phyloP scores from a whole-genome alignment of 1,284 basidiomycete species.

The Anthracocystis setariae region DNA sequence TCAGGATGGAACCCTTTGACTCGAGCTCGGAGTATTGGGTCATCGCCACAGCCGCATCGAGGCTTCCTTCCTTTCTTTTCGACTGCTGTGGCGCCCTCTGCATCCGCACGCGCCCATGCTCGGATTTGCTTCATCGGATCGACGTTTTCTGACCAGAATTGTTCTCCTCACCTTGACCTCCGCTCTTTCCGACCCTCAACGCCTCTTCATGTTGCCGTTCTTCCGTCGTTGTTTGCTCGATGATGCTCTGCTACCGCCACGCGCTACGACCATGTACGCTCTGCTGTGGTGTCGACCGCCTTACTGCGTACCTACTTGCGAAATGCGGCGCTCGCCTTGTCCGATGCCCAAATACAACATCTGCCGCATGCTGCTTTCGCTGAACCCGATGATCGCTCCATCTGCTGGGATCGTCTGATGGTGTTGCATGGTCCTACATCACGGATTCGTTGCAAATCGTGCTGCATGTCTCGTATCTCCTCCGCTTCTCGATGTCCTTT shows the following conservation, averaged over 20 bases:
- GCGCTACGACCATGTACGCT: neutral
- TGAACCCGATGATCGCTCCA: no score
- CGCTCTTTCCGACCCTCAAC: constrained; percentile 4
- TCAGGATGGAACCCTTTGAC: neutral
- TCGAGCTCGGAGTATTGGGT: neutral
- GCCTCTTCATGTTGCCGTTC: constrained; percentile 10
- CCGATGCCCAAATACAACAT: neutral
- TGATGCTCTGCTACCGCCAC: neutral
- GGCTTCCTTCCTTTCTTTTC: neutral
- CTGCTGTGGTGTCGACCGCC: no score
- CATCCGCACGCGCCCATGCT: neutral
- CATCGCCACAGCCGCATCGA: neutral
- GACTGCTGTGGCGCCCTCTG: neutral
- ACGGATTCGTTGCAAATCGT: no score
- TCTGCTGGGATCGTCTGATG: neutral
- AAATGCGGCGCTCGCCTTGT: neutral
- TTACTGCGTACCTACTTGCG: no score
- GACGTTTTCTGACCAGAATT: constrained; percentile 33
- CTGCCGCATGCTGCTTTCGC: no score
- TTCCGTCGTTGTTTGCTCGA: neutral
- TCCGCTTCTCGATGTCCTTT: constrained; percentile 13
- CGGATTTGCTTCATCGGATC: constrained; percentile 13
- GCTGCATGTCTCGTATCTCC: neutral
- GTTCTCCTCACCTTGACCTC: constrained; percentile 22
- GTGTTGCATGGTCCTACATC: no score